Percentiles rank a stretch among this genome's conserved stretches.
phyloP scores from a whole-genome alignment of 257 asterid species.

The Ilex asprella region DNA sequence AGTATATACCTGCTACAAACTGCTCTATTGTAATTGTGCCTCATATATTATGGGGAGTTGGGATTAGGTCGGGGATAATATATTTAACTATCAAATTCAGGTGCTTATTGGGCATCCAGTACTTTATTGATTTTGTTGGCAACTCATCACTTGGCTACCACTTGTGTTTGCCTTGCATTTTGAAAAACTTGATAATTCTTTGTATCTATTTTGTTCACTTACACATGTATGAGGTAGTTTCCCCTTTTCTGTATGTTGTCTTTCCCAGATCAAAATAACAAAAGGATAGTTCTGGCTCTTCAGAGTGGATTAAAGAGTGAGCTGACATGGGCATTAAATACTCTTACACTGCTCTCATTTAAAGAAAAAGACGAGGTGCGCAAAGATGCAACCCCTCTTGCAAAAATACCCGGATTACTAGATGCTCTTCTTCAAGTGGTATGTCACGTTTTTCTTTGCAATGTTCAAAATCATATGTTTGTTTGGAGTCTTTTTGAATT shows the following conservation, averaged over 20 bases:
- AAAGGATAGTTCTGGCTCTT: conserved; percentile 91
- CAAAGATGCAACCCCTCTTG: conserved; percentile 90
- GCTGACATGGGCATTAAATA: conserved; percentile 91
- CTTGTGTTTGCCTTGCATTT: too few relatives aligned
- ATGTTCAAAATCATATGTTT: conserved; percentile 1
- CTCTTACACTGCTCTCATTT: conserved; percentile 85
- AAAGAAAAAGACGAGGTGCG: conserved; percentile 97
- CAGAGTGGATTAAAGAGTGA: conserved; percentile 98
- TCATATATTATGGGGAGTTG: background rate
- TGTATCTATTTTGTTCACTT: too few relatives aligned
- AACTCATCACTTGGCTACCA: too few relatives aligned
- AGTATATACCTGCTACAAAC: too few relatives aligned
- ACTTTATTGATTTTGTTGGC: too few relatives aligned
- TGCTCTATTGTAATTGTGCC: too few relatives aligned
- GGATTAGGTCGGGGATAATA: too few relatives aligned
- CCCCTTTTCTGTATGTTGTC: conserved; percentile 13
- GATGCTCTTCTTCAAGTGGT: conserved; percentile 97
- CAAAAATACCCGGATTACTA: conserved; percentile 90
- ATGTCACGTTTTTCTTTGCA: conserved; percentile 14
- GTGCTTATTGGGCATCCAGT: too few relatives aligned
- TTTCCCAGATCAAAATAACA: conserved; percentile 82
- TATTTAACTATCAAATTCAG: too few relatives aligned
- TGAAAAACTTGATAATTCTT: too few relatives aligned
- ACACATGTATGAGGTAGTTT: background rate
- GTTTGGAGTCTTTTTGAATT: background rate